Base-by-base conservation (phyloP, 2,329 filamentous ascomycete genomes). In the Pseudogymnoascus sp. region DNA sequence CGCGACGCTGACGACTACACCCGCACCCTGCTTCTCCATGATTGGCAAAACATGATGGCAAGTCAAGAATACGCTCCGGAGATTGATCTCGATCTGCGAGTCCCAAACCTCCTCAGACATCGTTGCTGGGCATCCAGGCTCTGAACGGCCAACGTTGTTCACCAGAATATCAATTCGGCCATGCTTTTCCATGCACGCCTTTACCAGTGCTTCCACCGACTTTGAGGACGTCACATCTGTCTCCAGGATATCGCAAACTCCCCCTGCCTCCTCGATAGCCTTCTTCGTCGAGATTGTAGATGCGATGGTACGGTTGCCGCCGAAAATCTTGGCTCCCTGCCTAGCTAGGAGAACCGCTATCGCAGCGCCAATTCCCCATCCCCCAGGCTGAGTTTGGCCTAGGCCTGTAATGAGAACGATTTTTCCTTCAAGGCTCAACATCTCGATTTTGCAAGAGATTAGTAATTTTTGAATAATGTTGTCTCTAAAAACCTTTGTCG, bases 161-260 rank as follows among this genome's bases (percentile, higher is more conserved):
- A 87, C 70, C 1, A 87, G 72, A 21, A 86, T 81, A 65, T 87
- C 84, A 63, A 85, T 80, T 7, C 80, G 77, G 9, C 82, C 82
- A 63, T 84, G 78, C 37, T 78, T 78, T 0, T 74, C 69, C 14
- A 83, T 65, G 41, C 81, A 84, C 0, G 77, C 76, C 28, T 81
- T 77, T 5, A 86, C 77, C 0, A 85, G 75, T 0, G 70, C 69
- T 63, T 82, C 79, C 68, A 84, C 83, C 21, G 80, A 79, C 0
- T 71, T 69, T 0, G 78, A 76, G 5, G 78, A 76, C 1, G 82
- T 85, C 1, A 84, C 83, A 66, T 86, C 73, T 67, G 81, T 71
- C 1, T 79, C 66, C 66, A 81, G 70, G 1, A 80, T 66, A 6
- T 75, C 70, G 64, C 77, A 79, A 8, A 64, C 63, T 2, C 74